phyloP scores from a whole-genome alignment of 495 filamentous ascomycete species.

The Talaromyces thailandensis region DNA sequence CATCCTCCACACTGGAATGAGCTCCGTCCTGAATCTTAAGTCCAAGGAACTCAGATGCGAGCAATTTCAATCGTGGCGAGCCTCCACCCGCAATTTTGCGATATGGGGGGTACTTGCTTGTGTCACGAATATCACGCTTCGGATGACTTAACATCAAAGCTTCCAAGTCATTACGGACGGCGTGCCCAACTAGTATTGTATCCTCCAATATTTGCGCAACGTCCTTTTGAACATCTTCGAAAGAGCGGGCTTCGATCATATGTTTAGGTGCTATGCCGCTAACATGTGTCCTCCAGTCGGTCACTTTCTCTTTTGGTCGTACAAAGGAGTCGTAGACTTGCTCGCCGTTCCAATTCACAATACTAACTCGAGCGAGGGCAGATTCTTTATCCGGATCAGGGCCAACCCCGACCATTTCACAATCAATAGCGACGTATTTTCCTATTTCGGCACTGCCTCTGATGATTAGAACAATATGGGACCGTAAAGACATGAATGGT shows the following conservation, averaged over 20 bases:
- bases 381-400: slow-evolving; percentile 55
- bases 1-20: slow-evolving; percentile 79
- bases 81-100: slow-evolving; percentile 64
- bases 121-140: slow-evolving; percentile 71
- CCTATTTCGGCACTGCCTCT: slow-evolving; percentile 47
- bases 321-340: slow-evolving; percentile 92
- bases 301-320: slow-evolving; percentile 61
- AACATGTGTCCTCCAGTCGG: slow-evolving; percentile 81
- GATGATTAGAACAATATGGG: slow-evolving; percentile 8
- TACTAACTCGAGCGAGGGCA: slow-evolving; percentile 70
- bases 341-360: slow-evolving; percentile 86
- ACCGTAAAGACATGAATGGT: not conserved
- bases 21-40: slow-evolving; percentile 73
- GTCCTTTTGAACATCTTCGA: slow-evolving; percentile 65
- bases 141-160: slow-evolving; percentile 71
- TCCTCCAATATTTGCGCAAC: slow-evolving; percentile 64
- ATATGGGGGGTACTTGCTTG: slow-evolving; percentile 66
- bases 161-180: slow-evolving; percentile 76
- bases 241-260: slow-evolving; percentile 57
- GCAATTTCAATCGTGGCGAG: slow-evolving; percentile 65
- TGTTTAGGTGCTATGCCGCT: slow-evolving; percentile 66
- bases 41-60: slow-evolving; percentile 71
- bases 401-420: slow-evolving; percentile 95
- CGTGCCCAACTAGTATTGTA: slow-evolving; percentile 78
- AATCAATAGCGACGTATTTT: slow-evolving; percentile 89